Evolutionary conservation across 2,329 filamentous ascomycete genomes (phyloP).

Genomic region (Claviceps maximensis): DNA sequence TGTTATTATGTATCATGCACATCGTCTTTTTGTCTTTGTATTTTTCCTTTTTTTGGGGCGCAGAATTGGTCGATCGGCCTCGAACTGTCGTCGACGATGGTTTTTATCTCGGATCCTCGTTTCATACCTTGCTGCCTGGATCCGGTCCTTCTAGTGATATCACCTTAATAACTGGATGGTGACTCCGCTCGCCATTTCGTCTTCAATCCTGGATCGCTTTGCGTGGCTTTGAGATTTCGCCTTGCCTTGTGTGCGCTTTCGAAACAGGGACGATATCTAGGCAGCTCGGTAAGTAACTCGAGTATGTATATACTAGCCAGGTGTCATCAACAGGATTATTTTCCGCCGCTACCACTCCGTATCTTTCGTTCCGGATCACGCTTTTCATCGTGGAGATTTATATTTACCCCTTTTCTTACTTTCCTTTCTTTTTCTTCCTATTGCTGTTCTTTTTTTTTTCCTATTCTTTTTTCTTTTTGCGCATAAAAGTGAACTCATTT

Average conservation of each 20-base stretch:
- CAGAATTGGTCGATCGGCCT: constrained; percentile 11
- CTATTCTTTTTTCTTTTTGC: background rate
- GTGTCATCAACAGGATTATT: constrained; percentile 25
- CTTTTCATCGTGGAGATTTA: constrained; percentile 1
- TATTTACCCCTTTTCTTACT: no score
- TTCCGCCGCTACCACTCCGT: constrained; percentile 2
- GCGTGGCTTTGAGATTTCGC: constrained; percentile 10
- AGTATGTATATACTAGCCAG: constrained; percentile 41
- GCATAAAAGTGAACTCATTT: constrained; percentile 1
- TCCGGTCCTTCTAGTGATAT: constrained; percentile 16
- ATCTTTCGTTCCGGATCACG: background rate
- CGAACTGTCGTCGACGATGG: background rate
- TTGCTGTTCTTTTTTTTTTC: no score
- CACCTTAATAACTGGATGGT: constrained; percentile 11
- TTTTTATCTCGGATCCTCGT: constrained; percentile 10
- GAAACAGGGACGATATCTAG: constrained; percentile 25
- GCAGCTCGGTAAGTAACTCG: constrained; percentile 40
- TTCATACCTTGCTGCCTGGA: constrained; percentile 22
- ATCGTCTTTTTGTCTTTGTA: background rate
- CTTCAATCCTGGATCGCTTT: constrained; percentile 7
- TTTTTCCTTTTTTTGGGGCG: constrained; percentile 11
- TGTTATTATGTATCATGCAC: constrained; percentile 14
- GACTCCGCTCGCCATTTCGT: constrained; percentile 6
- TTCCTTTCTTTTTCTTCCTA: background rate
- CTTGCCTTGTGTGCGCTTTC: constrained; percentile 4